Evolutionary conservation across 371 early-diverging fungal species (phyloP).

Genomic region (Mucor indicus): DNA sequence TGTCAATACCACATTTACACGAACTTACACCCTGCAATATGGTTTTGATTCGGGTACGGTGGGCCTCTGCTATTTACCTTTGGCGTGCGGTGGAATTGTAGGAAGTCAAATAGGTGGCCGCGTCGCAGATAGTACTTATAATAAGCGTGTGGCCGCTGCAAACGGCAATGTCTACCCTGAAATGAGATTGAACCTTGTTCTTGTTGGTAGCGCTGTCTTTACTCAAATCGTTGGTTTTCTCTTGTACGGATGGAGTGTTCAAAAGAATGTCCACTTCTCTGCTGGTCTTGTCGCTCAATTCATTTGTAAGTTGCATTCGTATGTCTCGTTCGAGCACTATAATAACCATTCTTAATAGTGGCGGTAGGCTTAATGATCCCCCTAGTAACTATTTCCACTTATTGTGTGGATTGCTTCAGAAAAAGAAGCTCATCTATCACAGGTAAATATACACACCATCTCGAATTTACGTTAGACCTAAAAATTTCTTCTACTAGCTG

Average conservation of each 20-base stretch:
- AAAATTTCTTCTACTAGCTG: too few species aligned
- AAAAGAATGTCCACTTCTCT: constrained; percentile 38
- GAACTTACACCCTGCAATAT: constrained; percentile 33
- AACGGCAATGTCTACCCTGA: constrained; percentile 26
- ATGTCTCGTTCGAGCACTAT: too few species aligned
- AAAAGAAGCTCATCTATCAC: constrained; percentile 41
- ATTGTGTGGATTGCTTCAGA: constrained; percentile 43
- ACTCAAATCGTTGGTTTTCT: constrained; percentile 18
- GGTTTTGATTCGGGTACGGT: constrained; percentile 24
- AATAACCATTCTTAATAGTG: too few species aligned
- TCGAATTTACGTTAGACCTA: too few species aligned
- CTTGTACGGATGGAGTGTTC: constrained; percentile 43
- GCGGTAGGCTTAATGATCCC: constrained; percentile 35
- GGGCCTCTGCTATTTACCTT: constrained; percentile 35
- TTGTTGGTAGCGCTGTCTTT: constrained; percentile 16
- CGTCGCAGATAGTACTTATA: constrained; percentile 29
- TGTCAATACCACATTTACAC: constrained; percentile 31
- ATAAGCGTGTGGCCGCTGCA: constrained; percentile 11
- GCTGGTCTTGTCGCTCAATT: constrained; percentile 35
- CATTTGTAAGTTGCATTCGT: constrained; percentile 24
- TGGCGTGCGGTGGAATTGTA: constrained; percentile 26
- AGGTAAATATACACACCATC: too few species aligned
- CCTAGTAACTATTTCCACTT: constrained; percentile 33
- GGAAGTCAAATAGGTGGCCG: constrained; percentile 37
- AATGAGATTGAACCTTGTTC: constrained; percentile 27